Conservation (phyloP, 371 early-diverging fungal species). For the Mortierella sp. region DNA sequence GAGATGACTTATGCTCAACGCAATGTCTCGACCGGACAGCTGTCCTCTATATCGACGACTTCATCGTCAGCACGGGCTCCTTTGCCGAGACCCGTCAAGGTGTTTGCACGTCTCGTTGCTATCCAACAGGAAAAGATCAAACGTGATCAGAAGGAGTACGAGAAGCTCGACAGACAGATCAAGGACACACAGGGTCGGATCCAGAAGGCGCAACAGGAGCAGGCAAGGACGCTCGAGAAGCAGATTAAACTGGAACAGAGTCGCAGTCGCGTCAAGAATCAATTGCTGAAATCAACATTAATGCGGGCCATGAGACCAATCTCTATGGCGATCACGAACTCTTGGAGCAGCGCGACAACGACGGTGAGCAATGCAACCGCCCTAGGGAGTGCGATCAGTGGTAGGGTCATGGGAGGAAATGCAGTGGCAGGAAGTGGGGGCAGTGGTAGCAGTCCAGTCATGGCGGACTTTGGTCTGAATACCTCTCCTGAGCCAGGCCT, state of each 20-base stretch:
- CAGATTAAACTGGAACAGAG: conserved; percentile 68
- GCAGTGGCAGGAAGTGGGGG: not conserved
- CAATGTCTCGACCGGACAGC: conserved; percentile 15
- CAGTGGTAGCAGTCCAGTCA: too few species aligned
- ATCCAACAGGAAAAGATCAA: conserved; percentile 78
- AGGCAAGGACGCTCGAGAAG: conserved; percentile 72
- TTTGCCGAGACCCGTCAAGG: conserved; percentile 13
- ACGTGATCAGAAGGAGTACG: conserved; percentile 77
- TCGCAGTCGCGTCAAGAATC: conserved; percentile 66
- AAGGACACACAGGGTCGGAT: conserved; percentile 72
- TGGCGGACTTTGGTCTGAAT: not conserved
- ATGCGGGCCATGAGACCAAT: conserved; percentile 60
- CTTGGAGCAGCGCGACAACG: conserved; percentile 47
- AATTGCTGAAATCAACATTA: conserved; percentile 63
- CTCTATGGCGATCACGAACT: conserved; percentile 38
- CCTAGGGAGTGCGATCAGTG: conserved; percentile 37
- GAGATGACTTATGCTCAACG: conserved; percentile 17
- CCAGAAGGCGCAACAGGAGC: conserved; percentile 78
- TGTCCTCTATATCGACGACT: not conserved
- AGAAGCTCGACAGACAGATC: conserved; percentile 76
- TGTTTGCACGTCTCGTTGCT: conserved; percentile 68
- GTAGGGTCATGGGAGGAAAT: conserved; percentile 29
- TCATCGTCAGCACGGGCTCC: conserved; percentile 1
- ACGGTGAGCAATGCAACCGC: conserved; percentile 52
- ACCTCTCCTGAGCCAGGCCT: too few species aligned